A percentile compares a stretch with the other conserved stretches of the same genome.
phyloP scores from a whole-genome alignment of 768 basidiomycete species.

The Lentinula detonsa region DNA sequence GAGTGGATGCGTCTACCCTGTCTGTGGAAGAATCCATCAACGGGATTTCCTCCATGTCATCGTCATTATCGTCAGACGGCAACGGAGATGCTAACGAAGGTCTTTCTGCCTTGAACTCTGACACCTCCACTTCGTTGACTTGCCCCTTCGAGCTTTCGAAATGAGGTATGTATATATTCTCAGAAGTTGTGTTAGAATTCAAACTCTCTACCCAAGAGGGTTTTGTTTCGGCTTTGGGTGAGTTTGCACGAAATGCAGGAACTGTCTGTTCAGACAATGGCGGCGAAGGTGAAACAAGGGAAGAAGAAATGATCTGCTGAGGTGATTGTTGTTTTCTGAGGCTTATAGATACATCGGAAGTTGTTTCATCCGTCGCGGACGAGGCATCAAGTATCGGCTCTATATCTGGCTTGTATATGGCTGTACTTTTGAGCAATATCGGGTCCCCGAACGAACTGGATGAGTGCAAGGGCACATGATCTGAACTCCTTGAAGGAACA shows the following conservation, averaged over 20 bases:
- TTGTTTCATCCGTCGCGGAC: background rate
- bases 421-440: background rate
- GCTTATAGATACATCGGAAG: background rate
- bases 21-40: background rate
- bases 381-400: background rate
- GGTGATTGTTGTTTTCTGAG: background rate
- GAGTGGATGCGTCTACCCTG: background rate
- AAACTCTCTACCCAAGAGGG: background rate
- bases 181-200: too few species aligned
- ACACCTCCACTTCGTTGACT: background rate
- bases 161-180: too few species aligned
- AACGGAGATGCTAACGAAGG: background rate
- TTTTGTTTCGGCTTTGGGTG: background rate
- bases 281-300: background rate
- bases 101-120: background rate
- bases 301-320: background rate
- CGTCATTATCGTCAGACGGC: slow-evolving; percentile 14
- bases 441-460: background rate
- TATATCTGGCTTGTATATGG: background rate
- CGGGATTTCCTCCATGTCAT: slow-evolving; percentile 33
- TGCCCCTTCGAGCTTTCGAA: background rate
- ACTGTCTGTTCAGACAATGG: background rate
- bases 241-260: background rate
- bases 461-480: background rate
- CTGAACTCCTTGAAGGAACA: slow-evolving; percentile 22